Evolutionary conservation across 2,329 filamentous ascomycete species (phyloP), one percentile per base, ranked within the genome.

Genomic region (Aspergillus glaucus): DNA sequence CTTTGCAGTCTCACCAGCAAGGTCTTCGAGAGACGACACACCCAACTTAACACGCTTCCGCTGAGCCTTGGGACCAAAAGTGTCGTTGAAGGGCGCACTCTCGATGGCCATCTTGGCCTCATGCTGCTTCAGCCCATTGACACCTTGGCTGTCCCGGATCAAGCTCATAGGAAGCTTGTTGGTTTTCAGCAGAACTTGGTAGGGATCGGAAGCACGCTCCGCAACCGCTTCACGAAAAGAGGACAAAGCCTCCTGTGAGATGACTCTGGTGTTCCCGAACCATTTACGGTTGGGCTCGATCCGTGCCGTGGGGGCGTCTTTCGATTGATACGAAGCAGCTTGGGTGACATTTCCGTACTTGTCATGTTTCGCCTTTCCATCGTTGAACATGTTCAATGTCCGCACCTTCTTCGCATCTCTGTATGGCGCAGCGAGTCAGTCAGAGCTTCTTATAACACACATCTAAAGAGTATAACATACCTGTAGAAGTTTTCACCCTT

Each of bases 401-500:
- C 92, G 94, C 59, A 95, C 80, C 74, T 89, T 90, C 75, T 96
- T 96, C 61, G 87, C 88, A 77, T 73, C 71, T 60, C 78, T 78
- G 56, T 14, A 53, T 1, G 30, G 40, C 43, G 45, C n/a, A 59
- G 55, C 47, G 6, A 22, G 8, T 21, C 37, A 36, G 34, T 17
- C 34, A 4, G 4, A 36, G 14, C 4, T 28, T 12, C 3, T 14
- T 12, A 36, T 2, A 40, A 24, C 12, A 4, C 4, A 21, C 10
- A 40, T 15, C 10, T 21, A 3, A 40, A 12, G 3, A 19, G 44
- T n/a, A n/a, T 39, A 26, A 44, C 77, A 57, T 75, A 86, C 79
- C 88, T 84, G 77, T 97, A 97, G 76, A 97, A 98, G 77, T 97
- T 97, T 79, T 97, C 92, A 74, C 93, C 93, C 76, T 98, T 98